Percentiles rank a stretch among this genome's conserved stretches.
phyloP scores from a whole-genome alignment of 202 grass and related monocot species.

The Elaeis oleifera region DNA sequence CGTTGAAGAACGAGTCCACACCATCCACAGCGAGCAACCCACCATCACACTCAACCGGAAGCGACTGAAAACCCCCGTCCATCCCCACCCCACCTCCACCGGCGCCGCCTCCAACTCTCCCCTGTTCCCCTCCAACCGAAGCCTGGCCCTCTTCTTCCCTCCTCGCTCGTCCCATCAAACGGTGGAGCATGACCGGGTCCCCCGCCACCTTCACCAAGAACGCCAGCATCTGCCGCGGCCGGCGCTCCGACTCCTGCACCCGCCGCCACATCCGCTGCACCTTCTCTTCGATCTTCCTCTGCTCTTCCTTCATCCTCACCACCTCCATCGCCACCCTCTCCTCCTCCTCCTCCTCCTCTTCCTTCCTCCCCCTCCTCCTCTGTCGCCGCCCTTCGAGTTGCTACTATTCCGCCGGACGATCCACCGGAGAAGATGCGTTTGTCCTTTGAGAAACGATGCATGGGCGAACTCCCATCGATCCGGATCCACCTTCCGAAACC shows the following conservation, averaged over 20 bases:
- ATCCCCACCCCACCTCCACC: slow-evolving; percentile 18
- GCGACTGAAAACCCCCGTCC: too few species aligned
- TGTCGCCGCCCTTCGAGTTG: slow-evolving; percentile 1
- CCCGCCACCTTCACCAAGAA: slow-evolving; percentile 72
- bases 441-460: slow-evolving; percentile 52
- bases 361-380: not conserved
- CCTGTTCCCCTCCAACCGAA: slow-evolving; percentile 28
- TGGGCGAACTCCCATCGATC: slow-evolving; percentile 75
- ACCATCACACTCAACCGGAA: too few species aligned
- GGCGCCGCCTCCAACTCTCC: slow-evolving; percentile 30
- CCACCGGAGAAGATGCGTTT: slow-evolving; percentile 48
- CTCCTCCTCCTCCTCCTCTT: slow-evolving; percentile 25
- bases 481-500: slow-evolving; percentile 72
- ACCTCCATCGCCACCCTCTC: slow-evolving; percentile 64
- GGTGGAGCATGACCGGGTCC: slow-evolving; percentile 41
- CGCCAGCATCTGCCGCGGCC: slow-evolving; percentile 75
- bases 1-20: too few species aligned
- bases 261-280: slow-evolving; percentile 61
- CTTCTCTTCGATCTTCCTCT: slow-evolving; percentile 43
- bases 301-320: slow-evolving; percentile 42
- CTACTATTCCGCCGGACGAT: slow-evolving; percentile 39
- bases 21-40: too few species aligned
- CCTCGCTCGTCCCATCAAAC: slow-evolving; percentile 20
- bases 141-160: slow-evolving; percentile 40
- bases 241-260: slow-evolving; percentile 67